phyloP scores from a whole-genome alignment of 2,329 filamentous ascomycete species.

The Cladophialophora carrionii region DNA sequence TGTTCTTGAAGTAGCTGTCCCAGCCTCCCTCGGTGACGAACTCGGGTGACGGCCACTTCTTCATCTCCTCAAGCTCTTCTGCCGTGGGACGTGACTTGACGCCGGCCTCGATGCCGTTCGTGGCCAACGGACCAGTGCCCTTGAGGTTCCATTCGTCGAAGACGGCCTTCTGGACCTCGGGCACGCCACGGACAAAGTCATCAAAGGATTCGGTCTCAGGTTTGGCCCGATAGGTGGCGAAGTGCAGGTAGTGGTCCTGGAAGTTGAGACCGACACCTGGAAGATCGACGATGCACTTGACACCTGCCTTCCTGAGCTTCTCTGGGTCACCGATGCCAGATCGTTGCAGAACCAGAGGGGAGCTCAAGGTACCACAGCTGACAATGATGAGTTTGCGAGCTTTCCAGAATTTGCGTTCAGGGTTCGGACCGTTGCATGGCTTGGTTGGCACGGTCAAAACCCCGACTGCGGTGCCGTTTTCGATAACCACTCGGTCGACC shows the following conservation, averaged over 20 bases:
- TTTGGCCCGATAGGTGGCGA: constrained; percentile 72
- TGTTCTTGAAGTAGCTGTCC: constrained; percentile 82
- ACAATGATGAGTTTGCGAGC: constrained; percentile 76
- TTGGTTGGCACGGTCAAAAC: constrained; percentile 73
- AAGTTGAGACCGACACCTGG: constrained; percentile 76
- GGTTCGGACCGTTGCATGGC: constrained; percentile 60
- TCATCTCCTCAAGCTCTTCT: constrained; percentile 69
- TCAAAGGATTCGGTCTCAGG: constrained; percentile 77
- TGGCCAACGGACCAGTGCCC: constrained; percentile 75
- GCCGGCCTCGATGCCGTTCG: constrained; percentile 78
- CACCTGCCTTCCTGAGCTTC: constrained; percentile 69
- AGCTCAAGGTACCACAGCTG: constrained; percentile 72
- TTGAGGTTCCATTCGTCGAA: constrained; percentile 79
- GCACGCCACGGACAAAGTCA: constrained; percentile 75
- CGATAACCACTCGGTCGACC: constrained; percentile 74
- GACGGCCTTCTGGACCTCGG: constrained; percentile 71
- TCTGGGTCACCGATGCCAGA: constrained; percentile 74
- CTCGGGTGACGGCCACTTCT: constrained; percentile 72
- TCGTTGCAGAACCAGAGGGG: constrained; percentile 73
- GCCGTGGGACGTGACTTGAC: constrained; percentile 75
- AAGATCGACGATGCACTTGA: constrained; percentile 70
- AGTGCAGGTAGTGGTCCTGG: constrained; percentile 75
- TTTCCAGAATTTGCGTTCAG: constrained; percentile 56
- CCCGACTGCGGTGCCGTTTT: constrained; percentile 71
- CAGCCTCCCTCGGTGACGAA: constrained; percentile 68